Base-by-base conservation (phyloP, 768 basidiomycete species). In the Agrocybe praecox region DNA sequence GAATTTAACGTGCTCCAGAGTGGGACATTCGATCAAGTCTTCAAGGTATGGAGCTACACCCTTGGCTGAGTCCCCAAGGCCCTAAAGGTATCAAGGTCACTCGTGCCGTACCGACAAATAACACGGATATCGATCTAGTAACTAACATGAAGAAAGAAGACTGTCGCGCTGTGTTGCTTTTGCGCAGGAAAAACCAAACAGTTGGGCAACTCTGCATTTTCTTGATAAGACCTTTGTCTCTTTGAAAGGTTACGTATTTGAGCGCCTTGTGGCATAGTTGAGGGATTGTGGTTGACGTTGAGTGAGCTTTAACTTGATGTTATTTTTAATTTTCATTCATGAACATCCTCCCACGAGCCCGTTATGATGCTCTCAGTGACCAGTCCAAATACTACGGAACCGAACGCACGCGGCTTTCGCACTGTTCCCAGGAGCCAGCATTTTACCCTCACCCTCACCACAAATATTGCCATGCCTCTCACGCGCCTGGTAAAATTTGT, bases 101-200 rank as follows among this genome's bases (percentile, higher is more conserved):
- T n/a, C n/a, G 1, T 14, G 36, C 17, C 18, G 3, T 22, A 4
- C 34, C 34, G 10, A n/a, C 15, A 32, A 43, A 17, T 22, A 21
- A 11, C 6, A 43, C 48, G 33, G 12, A 52, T 46, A 49, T 45
- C 52, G 14, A 51, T 19, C 24, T n/a, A 9, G 49, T 9, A 9
- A 57, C 88, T 59, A 66, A 93, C 93, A 80, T 96, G 94, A 19
- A 92, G 72, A 69, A 96, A 93, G 62, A 96, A 88, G 58, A 95
- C 83, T 0, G 92, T 94, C 11, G 91, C 89, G 7, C 88, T 87
- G 70, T 96, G 94, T 59, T 80, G 82, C 40, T 74, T 67, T 42
- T 75, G 67, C 10, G 89, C 76, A 22, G 80, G 74, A 22, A 87
- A 74, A 32, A 77, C 73, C 57, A 87, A 66, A 67, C 68, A 78